Base-by-base conservation (phyloP, 2,329 filamentous ascomycete species). In the Xylaria sp. region DNA sequence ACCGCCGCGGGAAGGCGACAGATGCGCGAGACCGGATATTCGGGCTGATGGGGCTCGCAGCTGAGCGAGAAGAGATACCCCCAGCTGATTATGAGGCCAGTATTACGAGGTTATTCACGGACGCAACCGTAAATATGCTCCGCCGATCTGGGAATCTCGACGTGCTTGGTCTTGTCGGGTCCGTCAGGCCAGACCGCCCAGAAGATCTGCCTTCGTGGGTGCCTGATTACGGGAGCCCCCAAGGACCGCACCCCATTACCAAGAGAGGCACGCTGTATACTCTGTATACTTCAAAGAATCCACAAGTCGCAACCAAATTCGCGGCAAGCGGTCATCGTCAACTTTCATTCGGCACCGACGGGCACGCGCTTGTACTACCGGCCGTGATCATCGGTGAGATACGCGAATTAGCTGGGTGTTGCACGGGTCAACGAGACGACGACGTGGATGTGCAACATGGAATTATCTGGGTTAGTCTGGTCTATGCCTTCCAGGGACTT, bases 141-240 rank as follows among this genome's bases (percentile, higher is more conserved):
- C 63, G 56, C 17, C 34, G 63, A 48, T 61, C 56, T 32, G 50
- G 57, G 47, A 56, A 65, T 54, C 63, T 65, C 27, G 63, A 65
- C 50, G 34, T 65, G 1, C 55, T 65, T 55, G 63, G 63, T 47
- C 63, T 65, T 47, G 50, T 65, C 47, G 47, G 63, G 36, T 55
- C 63, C 17, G 48, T 55, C 17, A 65, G 63, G 36, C 55, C 63
- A 65, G 55, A 55, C 56, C 63, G 63, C 39, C 60, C 55, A 39
- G 36, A 55, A 34, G 48, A 59, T 36, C 48, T 68, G 60, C 65
- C 65, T 39, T 68, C 65, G 48, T 68, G 65, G 65, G 65, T 68
- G 60, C 65, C 65, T 39, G 65, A 68, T 54, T 68, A 65, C 47
- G 55, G 55, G 30, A 65, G 34, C 24, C 47, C 63, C 55, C 63